A percentile compares a stretch with the other conserved stretches of the same genome.
Conservation (phyloP, 345 rosid genomes). For the Odontarrhena argentea region DNA sequence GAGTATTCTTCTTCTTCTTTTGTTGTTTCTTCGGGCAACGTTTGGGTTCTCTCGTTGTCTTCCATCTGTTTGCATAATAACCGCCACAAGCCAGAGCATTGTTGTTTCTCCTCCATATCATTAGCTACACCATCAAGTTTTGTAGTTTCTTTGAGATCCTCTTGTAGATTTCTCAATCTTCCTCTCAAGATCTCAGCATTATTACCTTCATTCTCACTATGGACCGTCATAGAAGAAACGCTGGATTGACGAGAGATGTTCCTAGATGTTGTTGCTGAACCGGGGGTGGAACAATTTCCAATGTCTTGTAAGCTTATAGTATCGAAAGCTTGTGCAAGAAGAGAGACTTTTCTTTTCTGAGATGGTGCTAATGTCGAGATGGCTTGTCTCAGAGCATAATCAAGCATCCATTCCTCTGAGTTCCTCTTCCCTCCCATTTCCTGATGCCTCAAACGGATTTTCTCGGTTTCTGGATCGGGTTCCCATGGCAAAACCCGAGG, state of each 20-base stretch:
- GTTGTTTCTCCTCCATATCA: constrained; percentile 57
- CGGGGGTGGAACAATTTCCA: constrained; percentile 32
- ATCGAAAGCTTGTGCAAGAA: constrained; percentile 98
- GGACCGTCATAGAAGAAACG: constrained; percentile 27
- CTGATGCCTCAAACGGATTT: constrained; percentile 67
- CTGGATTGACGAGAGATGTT: constrained; percentile 45
- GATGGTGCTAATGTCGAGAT: constrained; percentile 72
- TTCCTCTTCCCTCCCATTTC: constrained; percentile 61
- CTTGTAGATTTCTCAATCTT: constrained; percentile 36
- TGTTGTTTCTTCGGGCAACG: constrained; percentile 39
- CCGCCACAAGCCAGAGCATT: constrained; percentile 66
- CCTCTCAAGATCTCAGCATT: constrained; percentile 38
- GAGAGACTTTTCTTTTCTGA: constrained; percentile 73
- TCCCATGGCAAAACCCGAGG: constrained; percentile 47
- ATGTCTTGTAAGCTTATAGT: constrained; percentile 54
- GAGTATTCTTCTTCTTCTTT: constrained; percentile 35
- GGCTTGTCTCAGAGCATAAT: constrained; percentile 74
- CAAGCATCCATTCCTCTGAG: constrained; percentile 96
- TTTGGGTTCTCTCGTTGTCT: constrained; percentile 48
- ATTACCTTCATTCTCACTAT: constrained; percentile 29
- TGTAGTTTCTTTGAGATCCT: constrained; percentile 38
- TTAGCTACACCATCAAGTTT: constrained; percentile 38
- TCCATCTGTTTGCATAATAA: constrained; percentile 77
- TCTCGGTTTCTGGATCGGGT: constrained; percentile 64
- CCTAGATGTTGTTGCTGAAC: constrained; percentile 45